phyloP scores from a whole-genome alignment of 176 grass and related monocot genomes.

The Ensete glaucum region DNA sequence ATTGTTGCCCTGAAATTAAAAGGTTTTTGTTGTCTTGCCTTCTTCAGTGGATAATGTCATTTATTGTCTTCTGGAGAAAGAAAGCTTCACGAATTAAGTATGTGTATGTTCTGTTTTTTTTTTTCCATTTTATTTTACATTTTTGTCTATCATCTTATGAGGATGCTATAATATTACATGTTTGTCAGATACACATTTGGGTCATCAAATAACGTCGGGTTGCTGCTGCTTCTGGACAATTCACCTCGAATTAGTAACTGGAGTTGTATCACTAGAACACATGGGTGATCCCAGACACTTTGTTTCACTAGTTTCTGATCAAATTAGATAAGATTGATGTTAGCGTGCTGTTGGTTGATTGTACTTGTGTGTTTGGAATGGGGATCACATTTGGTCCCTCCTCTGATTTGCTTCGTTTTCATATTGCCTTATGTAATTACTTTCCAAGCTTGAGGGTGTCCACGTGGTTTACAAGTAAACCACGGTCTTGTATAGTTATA shows the following conservation, averaged over 20 bases:
- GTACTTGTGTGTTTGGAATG: background rate
- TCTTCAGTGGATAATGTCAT: conserved; percentile 53
- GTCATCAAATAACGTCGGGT: conserved; percentile 59
- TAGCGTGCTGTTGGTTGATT: background rate
- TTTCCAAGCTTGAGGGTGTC: background rate
- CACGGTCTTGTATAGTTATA: background rate
- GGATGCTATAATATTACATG: conserved; percentile 13
- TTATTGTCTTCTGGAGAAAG: conserved; percentile 36
- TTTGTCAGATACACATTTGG: conserved; percentile 72
- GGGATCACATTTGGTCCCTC: background rate
- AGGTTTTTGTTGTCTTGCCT: conserved; percentile 7
- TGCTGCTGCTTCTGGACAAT: conserved; percentile 74
- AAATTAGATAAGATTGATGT: background rate
- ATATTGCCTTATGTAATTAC: background rate
- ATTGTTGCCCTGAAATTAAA: background rate
- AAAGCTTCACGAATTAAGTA: conserved; percentile 53
- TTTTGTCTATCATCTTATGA: conserved; percentile 13
- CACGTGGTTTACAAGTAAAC: background rate
- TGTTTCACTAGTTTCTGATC: background rate
- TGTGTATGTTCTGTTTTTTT: background rate
- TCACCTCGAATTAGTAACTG: conserved; percentile 45
- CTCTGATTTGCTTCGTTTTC: background rate
- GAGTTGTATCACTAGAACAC: conserved; percentile 27
- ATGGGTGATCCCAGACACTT: background rate
- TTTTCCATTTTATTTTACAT: conserved; percentile 5